phyloP scores from a whole-genome alignment of 805 yeast species.

The Tetrapisispora fleetii region DNA sequence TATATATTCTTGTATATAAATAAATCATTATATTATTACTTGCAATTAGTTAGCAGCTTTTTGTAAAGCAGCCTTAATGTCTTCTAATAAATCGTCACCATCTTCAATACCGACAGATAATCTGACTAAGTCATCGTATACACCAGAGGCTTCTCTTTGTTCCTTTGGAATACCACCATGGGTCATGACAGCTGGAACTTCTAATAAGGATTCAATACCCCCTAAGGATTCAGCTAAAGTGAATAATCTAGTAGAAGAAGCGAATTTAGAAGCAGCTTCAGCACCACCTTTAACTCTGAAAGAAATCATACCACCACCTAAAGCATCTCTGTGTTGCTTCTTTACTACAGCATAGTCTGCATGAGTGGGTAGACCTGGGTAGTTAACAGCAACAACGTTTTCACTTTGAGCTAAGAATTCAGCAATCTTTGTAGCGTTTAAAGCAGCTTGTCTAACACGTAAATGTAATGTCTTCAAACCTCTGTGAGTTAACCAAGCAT shows the following conservation, averaged over 20 bases:
- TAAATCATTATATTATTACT: background rate
- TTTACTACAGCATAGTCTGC: slow-evolving; percentile 51
- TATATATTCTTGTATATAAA: no score
- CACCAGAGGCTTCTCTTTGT: slow-evolving; percentile 71
- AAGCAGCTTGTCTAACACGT: slow-evolving; percentile 62
- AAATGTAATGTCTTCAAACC: slow-evolving; percentile 81
- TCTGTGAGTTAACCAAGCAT: slow-evolving; percentile 87
- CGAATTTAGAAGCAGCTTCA: slow-evolving; percentile 61
- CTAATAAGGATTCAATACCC: slow-evolving; percentile 77
- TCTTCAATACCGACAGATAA: slow-evolving; percentile 84
- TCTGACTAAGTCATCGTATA: slow-evolving; percentile 72
- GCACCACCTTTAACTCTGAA: slow-evolving; percentile 82
- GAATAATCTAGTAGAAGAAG: slow-evolving; percentile 64
- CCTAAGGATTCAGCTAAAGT: slow-evolving; percentile 86
- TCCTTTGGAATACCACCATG: slow-evolving; percentile 82
- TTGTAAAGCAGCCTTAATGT: slow-evolving; percentile 59
- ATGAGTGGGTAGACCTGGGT: slow-evolving; percentile 72
- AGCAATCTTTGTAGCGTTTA: slow-evolving; percentile 60
- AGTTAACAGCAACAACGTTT: slow-evolving; percentile 57
- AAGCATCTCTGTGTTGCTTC: slow-evolving; percentile 70
- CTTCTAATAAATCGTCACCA: slow-evolving; percentile 61
- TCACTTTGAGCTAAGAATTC: slow-evolving; percentile 44
- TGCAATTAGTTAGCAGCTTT: slow-evolving; percentile 16
- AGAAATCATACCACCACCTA: slow-evolving; percentile 89
- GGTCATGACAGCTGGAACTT: slow-evolving; percentile 87